phyloP scores from a whole-genome alignment of 345 rosid genomes.

The Rhizophora mangle region DNA sequence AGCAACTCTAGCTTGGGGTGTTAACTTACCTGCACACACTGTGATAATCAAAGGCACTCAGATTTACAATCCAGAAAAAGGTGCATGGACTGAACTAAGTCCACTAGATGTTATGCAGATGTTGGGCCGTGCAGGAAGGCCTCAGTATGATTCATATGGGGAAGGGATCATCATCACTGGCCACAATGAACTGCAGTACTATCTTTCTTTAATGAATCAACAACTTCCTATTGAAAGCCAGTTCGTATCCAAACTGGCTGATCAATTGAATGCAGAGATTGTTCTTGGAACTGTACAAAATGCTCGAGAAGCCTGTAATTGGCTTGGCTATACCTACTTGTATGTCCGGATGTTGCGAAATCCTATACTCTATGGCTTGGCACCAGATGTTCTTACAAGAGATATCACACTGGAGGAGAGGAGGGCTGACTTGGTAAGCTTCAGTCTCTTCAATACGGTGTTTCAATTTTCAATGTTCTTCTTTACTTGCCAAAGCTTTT shows the following conservation, averaged over 20 bases:
- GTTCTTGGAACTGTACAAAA: constrained; percentile 96
- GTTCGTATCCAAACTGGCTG: constrained; percentile 86
- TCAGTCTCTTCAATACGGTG: neutral
- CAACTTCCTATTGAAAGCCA: constrained; percentile 98
- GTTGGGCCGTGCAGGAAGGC: constrained; percentile 99
- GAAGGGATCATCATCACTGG: constrained; percentile 98
- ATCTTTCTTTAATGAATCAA: constrained; percentile 94
- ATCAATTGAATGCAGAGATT: constrained; percentile 98
- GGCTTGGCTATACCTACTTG: constrained; percentile 90
- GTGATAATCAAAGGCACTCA: constrained; percentile 96
- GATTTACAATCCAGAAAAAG: constrained; percentile 95
- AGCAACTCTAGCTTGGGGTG: constrained; percentile 99
- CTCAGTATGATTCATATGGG: constrained; percentile 86
- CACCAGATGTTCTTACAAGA: constrained; percentile 70
- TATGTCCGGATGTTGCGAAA: constrained; percentile 85
- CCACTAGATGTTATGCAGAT: constrained; percentile 99
- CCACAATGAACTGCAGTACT: constrained; percentile 79
- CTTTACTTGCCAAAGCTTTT: neutral
- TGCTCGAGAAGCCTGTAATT: constrained; percentile 95
- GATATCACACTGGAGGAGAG: constrained; percentile 82
- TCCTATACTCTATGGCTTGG: constrained; percentile 80
- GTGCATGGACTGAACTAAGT: constrained; percentile 94
- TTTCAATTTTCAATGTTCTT: neutral
- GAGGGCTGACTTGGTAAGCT: constrained; percentile 90
- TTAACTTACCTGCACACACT: constrained; percentile 86